Percentiles rank a stretch among this genome's conserved stretches.
These are phyloP conservation scores for Erodium trifolium DNA, from an alignment of 441 rosid species.

Conservation along the genomic window DNA sequence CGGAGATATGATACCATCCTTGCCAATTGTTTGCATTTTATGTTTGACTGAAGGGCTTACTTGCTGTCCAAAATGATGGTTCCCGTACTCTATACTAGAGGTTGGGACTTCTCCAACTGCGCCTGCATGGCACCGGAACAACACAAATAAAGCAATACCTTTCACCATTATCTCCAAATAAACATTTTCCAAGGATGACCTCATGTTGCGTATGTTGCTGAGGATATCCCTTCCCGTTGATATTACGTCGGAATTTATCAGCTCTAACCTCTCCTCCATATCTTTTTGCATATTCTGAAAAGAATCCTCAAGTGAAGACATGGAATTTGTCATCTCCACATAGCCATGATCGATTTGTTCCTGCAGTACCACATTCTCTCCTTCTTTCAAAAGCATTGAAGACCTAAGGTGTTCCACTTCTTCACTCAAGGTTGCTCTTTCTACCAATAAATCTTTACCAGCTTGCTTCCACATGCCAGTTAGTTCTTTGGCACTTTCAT, in stretches of 20 bases:
- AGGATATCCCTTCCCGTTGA: conserved; percentile 43
- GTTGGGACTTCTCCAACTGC: conserved; percentile 30
- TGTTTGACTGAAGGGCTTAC: conserved; percentile 18
- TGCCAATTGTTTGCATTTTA: conserved; percentile 17
- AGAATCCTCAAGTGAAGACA: conserved; percentile 52
- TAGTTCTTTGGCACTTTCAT: conserved; percentile 45
- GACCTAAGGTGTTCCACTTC: conserved; percentile 57
- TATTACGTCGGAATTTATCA: conserved; percentile 37
- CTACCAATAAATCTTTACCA: conserved; percentile 45
- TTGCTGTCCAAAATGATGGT: conserved; percentile 22
- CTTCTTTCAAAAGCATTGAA: conserved; percentile 40
- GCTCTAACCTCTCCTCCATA: conserved; percentile 44
- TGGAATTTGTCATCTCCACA: conserved; percentile 37
- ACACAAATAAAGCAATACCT: conserved; percentile 39
- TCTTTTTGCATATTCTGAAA: conserved; percentile 54
- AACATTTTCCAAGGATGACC: conserved; percentile 47
- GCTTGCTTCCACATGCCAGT: conserved; percentile 53
- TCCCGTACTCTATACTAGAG: conserved; percentile 22
- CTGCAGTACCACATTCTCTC: conserved; percentile 41
- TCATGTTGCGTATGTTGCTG: conserved; percentile 32
- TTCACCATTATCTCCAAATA: conserved; percentile 46
- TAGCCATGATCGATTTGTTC: conserved; percentile 35
- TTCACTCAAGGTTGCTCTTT: conserved; percentile 41
- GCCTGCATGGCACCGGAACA: conserved; percentile 45
- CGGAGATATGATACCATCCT: conserved; percentile 18